A percentile compares a stretch with the other conserved stretches of the same genome.
Evolutionary conservation across 2,329 filamentous ascomycete species (phyloP).

Genomic region (Dothidotthia symphoricarpi): DNA sequence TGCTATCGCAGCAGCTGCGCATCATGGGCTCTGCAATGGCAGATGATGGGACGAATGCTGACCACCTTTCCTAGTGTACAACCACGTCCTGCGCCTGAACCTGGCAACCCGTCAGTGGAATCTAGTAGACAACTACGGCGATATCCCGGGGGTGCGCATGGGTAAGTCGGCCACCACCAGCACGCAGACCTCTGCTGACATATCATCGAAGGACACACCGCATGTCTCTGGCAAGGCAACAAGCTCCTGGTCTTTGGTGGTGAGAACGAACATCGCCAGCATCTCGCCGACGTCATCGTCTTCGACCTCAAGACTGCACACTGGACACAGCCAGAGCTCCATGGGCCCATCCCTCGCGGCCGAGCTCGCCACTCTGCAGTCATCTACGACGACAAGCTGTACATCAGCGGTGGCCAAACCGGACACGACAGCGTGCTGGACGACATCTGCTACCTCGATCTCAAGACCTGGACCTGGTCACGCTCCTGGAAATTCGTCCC

Average conservation of each 20-base stretch:
- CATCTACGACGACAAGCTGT: slow-evolving; percentile 93
- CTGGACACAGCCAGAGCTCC: slow-evolving; percentile 89
- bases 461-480: slow-evolving; percentile 98
- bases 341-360: slow-evolving; percentile 81
- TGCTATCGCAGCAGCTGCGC: too few relatives aligned
- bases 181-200: slow-evolving; percentile 11
- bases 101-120: slow-evolving; percentile 88
- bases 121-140: slow-evolving; percentile 95
- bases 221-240: slow-evolving; percentile 87
- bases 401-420: slow-evolving; percentile 92
- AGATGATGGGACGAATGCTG: too few relatives aligned
- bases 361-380: slow-evolving; percentile 91
- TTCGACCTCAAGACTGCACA: slow-evolving; percentile 92
- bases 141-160: slow-evolving; percentile 96
- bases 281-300: slow-evolving; percentile 91
- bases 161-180: slow-evolving; percentile 53
- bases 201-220: slow-evolving; percentile 71
- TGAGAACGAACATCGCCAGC: slow-evolving; percentile 95
- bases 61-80: slow-evolving; percentile 65
- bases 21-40: too few relatives aligned
- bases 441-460: slow-evolving; percentile 92
- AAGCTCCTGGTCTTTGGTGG: slow-evolving; percentile 97
- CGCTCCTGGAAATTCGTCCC: slow-evolving; percentile 93
- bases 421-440: slow-evolving; percentile 91
- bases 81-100: slow-evolving; percentile 89